Conservation (phyloP, 164 flowering plant species). For the Chimonanthus praecox region DNA sequence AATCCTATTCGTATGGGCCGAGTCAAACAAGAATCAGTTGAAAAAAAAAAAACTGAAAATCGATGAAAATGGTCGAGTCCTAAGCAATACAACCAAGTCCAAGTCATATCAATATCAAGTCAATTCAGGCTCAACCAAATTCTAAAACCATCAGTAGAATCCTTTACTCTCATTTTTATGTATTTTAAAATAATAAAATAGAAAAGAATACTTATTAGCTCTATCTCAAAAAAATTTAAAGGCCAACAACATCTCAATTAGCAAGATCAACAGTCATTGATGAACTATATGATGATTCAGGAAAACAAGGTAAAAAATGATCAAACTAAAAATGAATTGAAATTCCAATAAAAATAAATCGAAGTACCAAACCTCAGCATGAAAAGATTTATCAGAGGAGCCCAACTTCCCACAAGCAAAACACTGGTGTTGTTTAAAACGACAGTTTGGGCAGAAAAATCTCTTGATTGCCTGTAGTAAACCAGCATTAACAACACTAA, state of each 20-base stretch:
- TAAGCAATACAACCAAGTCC: too few relatives aligned
- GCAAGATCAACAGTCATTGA: neutral
- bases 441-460: constrained; percentile 67
- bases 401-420: constrained; percentile 77
- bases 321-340: neutral
- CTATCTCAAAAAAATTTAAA: neutral
- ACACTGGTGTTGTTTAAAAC: constrained; percentile 68
- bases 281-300: neutral
- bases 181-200: too few relatives aligned
- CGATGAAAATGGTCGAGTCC: too few relatives aligned
- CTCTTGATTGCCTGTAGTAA: constrained; percentile 43
- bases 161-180: too few relatives aligned
- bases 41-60: too few relatives aligned
- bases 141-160: too few relatives aligned
- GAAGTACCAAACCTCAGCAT: constrained; percentile 55
- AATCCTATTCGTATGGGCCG: too few relatives aligned
- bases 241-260: neutral
- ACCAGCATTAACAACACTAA: neutral
- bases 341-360: neutral
- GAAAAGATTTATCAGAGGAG: constrained; percentile 56
- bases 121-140: too few relatives aligned
- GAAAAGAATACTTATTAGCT: neutral
- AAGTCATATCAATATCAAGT: too few relatives aligned
- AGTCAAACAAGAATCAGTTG: too few relatives aligned
- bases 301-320: neutral